These are phyloP conservation scores for Pythium graminicola DNA, from an alignment of 352 stramenopile species.

Conservation along the genomic window DNA sequence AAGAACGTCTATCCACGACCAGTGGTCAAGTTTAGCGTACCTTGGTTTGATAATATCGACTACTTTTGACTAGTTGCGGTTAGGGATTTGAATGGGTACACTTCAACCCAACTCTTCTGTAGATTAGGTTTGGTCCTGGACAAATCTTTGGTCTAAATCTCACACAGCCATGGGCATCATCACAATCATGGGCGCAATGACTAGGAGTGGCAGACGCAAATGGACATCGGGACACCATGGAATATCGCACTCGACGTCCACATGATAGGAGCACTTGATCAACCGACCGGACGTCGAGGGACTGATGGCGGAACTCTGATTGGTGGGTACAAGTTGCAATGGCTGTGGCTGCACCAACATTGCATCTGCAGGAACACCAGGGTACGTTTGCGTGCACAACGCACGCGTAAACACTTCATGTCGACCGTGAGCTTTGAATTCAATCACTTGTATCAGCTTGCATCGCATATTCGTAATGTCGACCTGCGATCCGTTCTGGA, in stretches of 20 bases:
- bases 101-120: too few species aligned
- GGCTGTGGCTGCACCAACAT: constrained; percentile 19
- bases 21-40: too few species aligned
- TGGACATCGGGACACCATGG: constrained; percentile 32
- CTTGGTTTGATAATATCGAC: too few species aligned
- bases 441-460: constrained; percentile 27
- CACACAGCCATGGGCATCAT: background rate
- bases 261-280: constrained; percentile 29
- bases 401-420: constrained; percentile 8
- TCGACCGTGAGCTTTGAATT: constrained; percentile 13
- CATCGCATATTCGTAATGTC: constrained; percentile 29
- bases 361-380: constrained; percentile 13
- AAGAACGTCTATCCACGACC: too few species aligned
- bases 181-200: constrained; percentile 17
- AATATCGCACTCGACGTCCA: constrained; percentile 38
- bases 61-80: background rate
- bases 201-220: constrained; percentile 24
- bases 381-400: constrained; percentile 20
- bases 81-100: constrained; percentile 12
- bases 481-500: constrained; percentile 30
- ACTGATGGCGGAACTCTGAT: constrained; percentile 11
- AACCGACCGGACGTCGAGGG: constrained; percentile 26
- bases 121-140: too few species aligned
- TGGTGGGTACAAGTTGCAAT: constrained; percentile 23
- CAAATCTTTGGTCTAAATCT: too few species aligned